phyloP scores from a whole-genome alignment of 805 yeast species.

The Kluyveromyces nonfermentans region DNA sequence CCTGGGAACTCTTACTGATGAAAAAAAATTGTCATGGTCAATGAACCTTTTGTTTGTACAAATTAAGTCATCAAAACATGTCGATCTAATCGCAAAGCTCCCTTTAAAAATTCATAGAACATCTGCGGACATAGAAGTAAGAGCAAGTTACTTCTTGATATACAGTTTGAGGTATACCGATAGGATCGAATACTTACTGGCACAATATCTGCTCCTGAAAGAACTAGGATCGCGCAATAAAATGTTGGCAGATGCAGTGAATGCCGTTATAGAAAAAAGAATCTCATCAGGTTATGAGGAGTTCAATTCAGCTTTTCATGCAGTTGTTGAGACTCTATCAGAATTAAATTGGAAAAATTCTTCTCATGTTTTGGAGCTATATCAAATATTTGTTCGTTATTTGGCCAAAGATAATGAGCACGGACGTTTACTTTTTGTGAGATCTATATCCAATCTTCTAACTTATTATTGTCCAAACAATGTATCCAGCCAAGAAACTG shows the following conservation, averaged over 20 bases:
- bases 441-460: slow-evolving; percentile 26
- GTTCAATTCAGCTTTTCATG: slow-evolving; percentile 15
- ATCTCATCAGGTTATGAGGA: slow-evolving; percentile 1
- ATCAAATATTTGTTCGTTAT: slow-evolving; percentile 9
- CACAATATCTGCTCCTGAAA: slow-evolving; percentile 30
- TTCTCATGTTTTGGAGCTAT: slow-evolving; percentile 16
- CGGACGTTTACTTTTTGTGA: slow-evolving; percentile 22
- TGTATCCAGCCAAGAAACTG: slow-evolving; percentile 1
- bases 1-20: neutral
- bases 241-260: neutral
- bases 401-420: slow-evolving; percentile 16
- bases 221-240: slow-evolving; percentile 11
- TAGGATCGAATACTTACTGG: slow-evolving; percentile 23
- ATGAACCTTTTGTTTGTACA: neutral
- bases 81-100: neutral
- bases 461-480: slow-evolving; percentile 12
- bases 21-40: neutral
- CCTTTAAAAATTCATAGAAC: too few species aligned
- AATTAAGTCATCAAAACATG: neutral
- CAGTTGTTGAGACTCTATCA: slow-evolving; percentile 9
- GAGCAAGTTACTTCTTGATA: slow-evolving; percentile 23
- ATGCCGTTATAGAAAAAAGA: neutral
- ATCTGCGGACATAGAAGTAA: neutral
- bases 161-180: slow-evolving; percentile 11
- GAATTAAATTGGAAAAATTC: slow-evolving; percentile 3